Base-by-base conservation (phyloP, 2,329 filamentous ascomycete species). In the Huntiella moniliformis region DNA sequence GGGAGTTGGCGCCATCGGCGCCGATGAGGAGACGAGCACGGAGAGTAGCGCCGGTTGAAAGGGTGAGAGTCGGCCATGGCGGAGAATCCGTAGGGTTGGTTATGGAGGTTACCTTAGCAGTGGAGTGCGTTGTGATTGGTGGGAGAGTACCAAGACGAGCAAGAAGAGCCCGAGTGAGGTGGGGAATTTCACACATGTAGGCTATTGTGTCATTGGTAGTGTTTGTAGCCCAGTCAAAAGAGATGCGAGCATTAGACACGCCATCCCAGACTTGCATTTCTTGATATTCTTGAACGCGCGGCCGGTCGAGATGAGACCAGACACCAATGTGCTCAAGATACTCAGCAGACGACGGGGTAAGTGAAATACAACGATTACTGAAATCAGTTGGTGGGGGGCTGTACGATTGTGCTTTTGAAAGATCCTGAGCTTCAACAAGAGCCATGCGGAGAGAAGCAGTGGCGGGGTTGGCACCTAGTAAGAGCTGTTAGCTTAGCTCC, bases 211-310 rank as follows among this genome's bases (percentile, higher is more conserved):
- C 61, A 13, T 16, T 36, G 16, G 32, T 38, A 34, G 35, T 18
- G n/a, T 35, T 43, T 3, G 28, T 42, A 58, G 50, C 52, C 79
- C 79, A 82, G 63, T 91, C 82, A 60, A 98, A 98, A 54, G 84
- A 81, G 58, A 98, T 91, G 54, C 79, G 75, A 33, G 86, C 83
- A 49, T 77, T 86, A 36, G 82, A 83, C 47, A 94, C 75, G 51
- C 88, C 92, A 60, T 98, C 91, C 91, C 92, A 98, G 31, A 96
- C 91, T 60, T 94, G 82, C 91, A 98, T 98, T 55, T 88, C 82
- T 50, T 92, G 79, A 61, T 95, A 98, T 1, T 78, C 73, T 64
- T 95, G 87, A 32, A 91, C 74, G 31, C 91, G 76, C 4, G 74
- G 67, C 37, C 68, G 64, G 53, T 82, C 71, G 50, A 95, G 66